Percentiles rank a stretch among this genome's conserved stretches.
These are phyloP conservation scores for Pseudocercospora ulei DNA, from an alignment of 2,329 filamentous ascomycete species.

Conservation along the genomic window DNA sequence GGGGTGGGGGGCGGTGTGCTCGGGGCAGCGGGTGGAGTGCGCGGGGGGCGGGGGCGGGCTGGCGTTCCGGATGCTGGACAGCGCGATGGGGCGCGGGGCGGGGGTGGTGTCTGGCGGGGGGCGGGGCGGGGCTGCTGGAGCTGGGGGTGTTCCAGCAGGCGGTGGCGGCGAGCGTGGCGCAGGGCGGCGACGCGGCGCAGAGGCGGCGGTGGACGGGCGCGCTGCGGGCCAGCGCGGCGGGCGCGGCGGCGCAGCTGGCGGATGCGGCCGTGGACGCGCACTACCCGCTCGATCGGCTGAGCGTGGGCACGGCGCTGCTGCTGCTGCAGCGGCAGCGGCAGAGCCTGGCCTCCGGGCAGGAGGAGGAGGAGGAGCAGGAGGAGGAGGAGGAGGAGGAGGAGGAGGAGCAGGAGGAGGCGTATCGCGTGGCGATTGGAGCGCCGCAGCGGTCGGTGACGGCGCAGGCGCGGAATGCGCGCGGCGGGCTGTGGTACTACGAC, in stretches of 20 bases:
- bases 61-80: slow-evolving; percentile 28
- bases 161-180: slow-evolving; percentile 22
- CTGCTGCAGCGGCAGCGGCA: slow-evolving; percentile 17
- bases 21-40: slow-evolving; percentile 13
- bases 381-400: slow-evolving; percentile 29
- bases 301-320: slow-evolving; percentile 29
- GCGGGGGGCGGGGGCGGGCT: slow-evolving; percentile 9
- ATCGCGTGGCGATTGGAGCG: slow-evolving; percentile 15
- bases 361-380: slow-evolving; percentile 20
- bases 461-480: slow-evolving; percentile 30
- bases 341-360: slow-evolving; percentile 16
- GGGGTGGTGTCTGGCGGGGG: slow-evolving; percentile 25
- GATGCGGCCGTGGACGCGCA: slow-evolving; percentile 22
- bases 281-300: slow-evolving; percentile 31
- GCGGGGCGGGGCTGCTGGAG: slow-evolving; percentile 27
- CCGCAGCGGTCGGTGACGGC: slow-evolving; percentile 27
- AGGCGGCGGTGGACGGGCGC: slow-evolving; percentile 15
- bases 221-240: slow-evolving; percentile 22
- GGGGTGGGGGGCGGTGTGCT: too few species aligned
- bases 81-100: slow-evolving; percentile 31
- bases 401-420: slow-evolving; percentile 24
- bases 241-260: slow-evolving; percentile 19
- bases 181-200: slow-evolving; percentile 16
- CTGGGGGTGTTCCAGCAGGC: slow-evolving; percentile 34
- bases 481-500: slow-evolving; percentile 34